These are phyloP conservation scores for Chondrostereum purpureum DNA, from an alignment of 1,284 basidiomycete genomes.

Conservation along the genomic window DNA sequence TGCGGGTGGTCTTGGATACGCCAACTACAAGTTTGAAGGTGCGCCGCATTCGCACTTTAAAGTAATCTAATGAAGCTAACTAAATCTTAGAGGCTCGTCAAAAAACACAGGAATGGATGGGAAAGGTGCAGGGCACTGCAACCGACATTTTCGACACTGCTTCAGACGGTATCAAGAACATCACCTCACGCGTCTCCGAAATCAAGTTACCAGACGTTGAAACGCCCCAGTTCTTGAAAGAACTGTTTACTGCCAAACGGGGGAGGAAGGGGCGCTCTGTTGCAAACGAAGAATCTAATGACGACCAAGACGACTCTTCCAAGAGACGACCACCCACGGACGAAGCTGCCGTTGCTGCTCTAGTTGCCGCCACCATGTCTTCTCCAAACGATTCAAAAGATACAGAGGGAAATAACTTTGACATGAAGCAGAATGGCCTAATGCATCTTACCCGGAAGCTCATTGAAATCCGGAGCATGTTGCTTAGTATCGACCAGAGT, in stretches of 20 bases:
- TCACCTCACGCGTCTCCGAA: constrained; percentile 50
- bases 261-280: constrained; percentile 22
- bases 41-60: no score
- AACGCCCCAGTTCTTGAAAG: constrained; percentile 67
- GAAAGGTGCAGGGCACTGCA: constrained; percentile 60
- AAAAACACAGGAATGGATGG: constrained; percentile 60
- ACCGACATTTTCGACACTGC: constrained; percentile 61
- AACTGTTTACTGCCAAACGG: constrained; percentile 45
- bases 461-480: constrained; percentile 92
- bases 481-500: constrained; percentile 93
- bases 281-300: constrained; percentile 21
- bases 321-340: constrained; percentile 47
- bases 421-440: constrained; percentile 59
- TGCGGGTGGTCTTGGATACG: constrained; percentile 86
- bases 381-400: constrained; percentile 59
- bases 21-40: constrained; percentile 94
- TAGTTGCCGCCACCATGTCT: constrained; percentile 67
- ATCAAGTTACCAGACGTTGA: constrained; percentile 65
- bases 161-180: constrained; percentile 55
- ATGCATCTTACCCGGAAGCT: constrained; percentile 94
- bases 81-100: constrained; percentile 67
- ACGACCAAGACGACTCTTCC: constrained; percentile 22
- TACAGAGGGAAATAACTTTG: constrained; percentile 31
- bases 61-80: constrained; percentile 1
- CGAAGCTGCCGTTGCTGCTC: constrained; percentile 64